These are phyloP conservation scores for Glonium stellatum DNA, from an alignment of 495 filamentous ascomycete genomes.

Conservation along the genomic window DNA sequence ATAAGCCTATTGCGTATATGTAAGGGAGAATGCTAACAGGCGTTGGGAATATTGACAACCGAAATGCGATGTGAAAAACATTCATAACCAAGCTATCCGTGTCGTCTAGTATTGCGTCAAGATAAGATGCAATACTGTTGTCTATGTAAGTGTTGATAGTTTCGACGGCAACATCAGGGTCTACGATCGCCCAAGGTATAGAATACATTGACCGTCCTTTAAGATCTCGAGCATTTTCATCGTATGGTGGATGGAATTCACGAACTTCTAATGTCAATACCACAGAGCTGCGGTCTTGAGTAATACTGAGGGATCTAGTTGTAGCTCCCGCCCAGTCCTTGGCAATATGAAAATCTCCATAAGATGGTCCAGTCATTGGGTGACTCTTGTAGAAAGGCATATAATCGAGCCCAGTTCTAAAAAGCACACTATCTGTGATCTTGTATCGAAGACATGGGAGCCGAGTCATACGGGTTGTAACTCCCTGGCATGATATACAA, in stretches of 20 bases:
- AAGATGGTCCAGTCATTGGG: slow-evolving; percentile 35
- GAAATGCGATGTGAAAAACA: slow-evolving; percentile 35
- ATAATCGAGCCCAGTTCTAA: slow-evolving; percentile 34
- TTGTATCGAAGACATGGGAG: slow-evolving; percentile 40
- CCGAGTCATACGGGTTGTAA: slow-evolving; percentile 29
- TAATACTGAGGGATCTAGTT: slow-evolving; percentile 19
- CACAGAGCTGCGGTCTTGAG: slow-evolving; percentile 8
- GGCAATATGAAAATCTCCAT: slow-evolving; percentile 38
- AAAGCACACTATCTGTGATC: slow-evolving; percentile 37
- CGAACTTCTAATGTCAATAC: slow-evolving; percentile 29
- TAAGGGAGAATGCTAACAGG: no score
- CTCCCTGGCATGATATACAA: no score
- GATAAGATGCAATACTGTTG: slow-evolving; percentile 26
- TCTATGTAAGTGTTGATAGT: slow-evolving; percentile 35
- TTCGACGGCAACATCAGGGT: slow-evolving; percentile 32
- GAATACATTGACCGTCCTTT: slow-evolving; percentile 37
- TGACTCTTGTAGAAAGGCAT: slow-evolving; percentile 16
- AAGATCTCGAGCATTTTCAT: slow-evolving; percentile 25
- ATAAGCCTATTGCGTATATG: no score
- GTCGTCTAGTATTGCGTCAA: slow-evolving; percentile 35
- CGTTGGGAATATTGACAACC: slow-evolving; percentile 18
- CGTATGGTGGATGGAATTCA: slow-evolving; percentile 33
- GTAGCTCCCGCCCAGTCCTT: slow-evolving; percentile 29
- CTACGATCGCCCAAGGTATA: slow-evolving; percentile 36
- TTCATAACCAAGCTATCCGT: slow-evolving; percentile 34